A percentile compares a stretch with the other conserved stretches of the same genome.
phyloP scores from a whole-genome alignment of 805 yeast species.

The Grigorovia jiainica region DNA sequence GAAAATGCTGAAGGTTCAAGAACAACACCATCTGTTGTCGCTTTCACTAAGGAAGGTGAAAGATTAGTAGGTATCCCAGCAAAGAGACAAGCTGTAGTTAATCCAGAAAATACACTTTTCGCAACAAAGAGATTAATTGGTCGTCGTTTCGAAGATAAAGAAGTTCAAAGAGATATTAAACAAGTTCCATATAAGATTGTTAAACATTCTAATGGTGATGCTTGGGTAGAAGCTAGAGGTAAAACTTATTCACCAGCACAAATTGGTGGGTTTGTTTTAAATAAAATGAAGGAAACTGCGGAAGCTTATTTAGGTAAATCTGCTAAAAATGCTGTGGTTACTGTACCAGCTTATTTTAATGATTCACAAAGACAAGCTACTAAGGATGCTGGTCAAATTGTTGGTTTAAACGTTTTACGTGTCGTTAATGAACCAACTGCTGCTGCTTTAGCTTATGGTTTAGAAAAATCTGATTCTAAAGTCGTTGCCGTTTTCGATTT shows the following conservation, averaged over 20 bases:
- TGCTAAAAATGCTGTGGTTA: conserved; percentile 80
- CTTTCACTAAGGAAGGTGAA: conserved; percentile 86
- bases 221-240: conserved; percentile 90
- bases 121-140: conserved; percentile 95
- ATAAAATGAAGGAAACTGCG: conserved; percentile 98
- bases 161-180: conserved; percentile 81
- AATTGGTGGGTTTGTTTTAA: conserved; percentile 86
- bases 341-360: conserved; percentile 83
- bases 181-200: conserved; percentile 87
- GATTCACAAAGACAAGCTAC: conserved; percentile 80
- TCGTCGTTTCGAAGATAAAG: conserved; percentile 79
- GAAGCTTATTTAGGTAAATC: conserved; percentile 83
- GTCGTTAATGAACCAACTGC: conserved; percentile 83
- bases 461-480: conserved; percentile 68
- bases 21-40: conserved; percentile 91
- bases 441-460: conserved; percentile 91
- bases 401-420: conserved; percentile 76
- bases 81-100: conserved; percentile 90
- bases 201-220: conserved; percentile 88
- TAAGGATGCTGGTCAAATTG: conserved; percentile 96
- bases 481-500: conserved; percentile 93
- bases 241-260: conserved; percentile 88
- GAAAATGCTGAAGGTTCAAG: conserved; percentile 79
- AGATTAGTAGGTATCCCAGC: conserved; percentile 91
- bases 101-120: conserved; percentile 86